A percentile compares a stretch with the other conserved stretches of the same genome.
These are phyloP conservation scores for Amylocarpus encephaloides DNA, from an alignment of 2,329 filamentous ascomycete genomes.

Conservation along the genomic window DNA sequence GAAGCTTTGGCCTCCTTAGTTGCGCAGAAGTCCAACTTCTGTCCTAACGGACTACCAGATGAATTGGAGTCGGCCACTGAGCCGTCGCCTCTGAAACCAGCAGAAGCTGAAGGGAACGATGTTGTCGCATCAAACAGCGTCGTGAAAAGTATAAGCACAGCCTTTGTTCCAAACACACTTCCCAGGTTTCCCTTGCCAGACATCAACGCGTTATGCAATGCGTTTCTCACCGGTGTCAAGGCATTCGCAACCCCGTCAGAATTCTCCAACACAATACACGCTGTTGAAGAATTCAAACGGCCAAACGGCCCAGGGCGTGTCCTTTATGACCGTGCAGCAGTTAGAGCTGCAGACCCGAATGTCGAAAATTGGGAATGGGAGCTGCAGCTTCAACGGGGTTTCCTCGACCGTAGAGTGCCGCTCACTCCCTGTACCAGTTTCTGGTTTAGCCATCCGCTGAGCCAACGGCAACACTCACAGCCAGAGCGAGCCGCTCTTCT, in stretches of 20 bases:
- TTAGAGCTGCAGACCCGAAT: not conserved
- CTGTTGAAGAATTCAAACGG: not conserved
- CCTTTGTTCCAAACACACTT: too few relatives aligned
- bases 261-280: not conserved
- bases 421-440: not conserved
- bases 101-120: not conserved
- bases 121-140: not conserved
- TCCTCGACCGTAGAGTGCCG: not conserved
- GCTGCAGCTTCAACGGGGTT: not conserved
- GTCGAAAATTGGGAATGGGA: not conserved
- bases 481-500: conserved; percentile 29
- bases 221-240: not conserved
- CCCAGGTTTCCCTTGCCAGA: not conserved
- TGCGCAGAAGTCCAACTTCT: conserved; percentile 20
- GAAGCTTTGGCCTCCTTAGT: conserved; percentile 17
- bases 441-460: not conserved
- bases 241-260: not conserved
- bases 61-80: not conserved
- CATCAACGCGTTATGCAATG: not conserved
- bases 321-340: not conserved
- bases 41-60: not conserved
- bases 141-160: too few relatives aligned
- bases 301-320: not conserved
- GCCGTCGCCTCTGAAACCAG: not conserved
- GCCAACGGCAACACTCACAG: conserved; percentile 19